phyloP scores from a whole-genome alignment of 2,329 filamentous ascomycete genomes.

The Biscogniauxia marginata region DNA sequence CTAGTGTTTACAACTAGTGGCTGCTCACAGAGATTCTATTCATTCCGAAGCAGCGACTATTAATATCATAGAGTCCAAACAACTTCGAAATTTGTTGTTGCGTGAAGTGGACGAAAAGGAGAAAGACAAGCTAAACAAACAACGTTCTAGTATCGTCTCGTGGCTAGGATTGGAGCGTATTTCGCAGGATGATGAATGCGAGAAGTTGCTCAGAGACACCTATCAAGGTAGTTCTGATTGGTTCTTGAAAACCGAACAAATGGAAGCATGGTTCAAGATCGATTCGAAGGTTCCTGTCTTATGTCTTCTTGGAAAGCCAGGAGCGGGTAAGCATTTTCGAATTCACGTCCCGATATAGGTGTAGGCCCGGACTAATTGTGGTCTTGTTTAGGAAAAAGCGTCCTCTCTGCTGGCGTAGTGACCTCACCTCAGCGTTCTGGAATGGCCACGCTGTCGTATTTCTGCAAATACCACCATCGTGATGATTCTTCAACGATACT shows the following conservation, averaged over 20 bases:
- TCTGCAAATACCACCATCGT: constrained; percentile 6
- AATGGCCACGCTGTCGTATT: constrained; percentile 4
- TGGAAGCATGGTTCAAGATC: constrained; percentile 2
- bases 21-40: no score
- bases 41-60: no score
- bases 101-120: constrained; percentile 2
- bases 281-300: background rate
- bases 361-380: no score
- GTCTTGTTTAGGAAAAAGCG: constrained; percentile 6
- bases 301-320: constrained; percentile 8
- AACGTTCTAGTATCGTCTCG: background rate
- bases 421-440: background rate
- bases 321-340: background rate
- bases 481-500: constrained; percentile 3
- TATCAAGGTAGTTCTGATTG: constrained; percentile 3
- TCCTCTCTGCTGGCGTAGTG: constrained; percentile 2
- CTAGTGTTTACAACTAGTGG: no score
- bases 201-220: constrained; percentile 5
- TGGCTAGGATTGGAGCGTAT: constrained; percentile 3
- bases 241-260: constrained; percentile 2
- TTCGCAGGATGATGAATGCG: constrained; percentile 2
- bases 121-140: background rate
- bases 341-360: no score
- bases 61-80: no score
- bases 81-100: background rate